Evolutionary conservation across 208 protist species (phyloP).

Genomic region (Leishmania gerbilli): DNA sequence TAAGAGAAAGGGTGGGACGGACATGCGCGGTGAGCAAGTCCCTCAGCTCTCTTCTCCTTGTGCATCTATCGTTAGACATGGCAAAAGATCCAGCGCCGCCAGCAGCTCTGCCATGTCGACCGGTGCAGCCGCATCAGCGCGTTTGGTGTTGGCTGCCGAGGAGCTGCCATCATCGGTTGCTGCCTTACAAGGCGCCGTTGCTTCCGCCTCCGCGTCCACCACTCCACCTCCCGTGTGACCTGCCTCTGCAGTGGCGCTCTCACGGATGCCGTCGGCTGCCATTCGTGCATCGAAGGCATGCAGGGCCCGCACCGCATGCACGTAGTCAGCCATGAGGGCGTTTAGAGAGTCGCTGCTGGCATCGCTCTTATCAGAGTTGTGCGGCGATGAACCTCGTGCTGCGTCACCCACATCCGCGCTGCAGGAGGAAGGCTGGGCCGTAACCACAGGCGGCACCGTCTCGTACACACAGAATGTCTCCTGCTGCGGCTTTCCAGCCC

Average conservation of each 20-base stretch:
- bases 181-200: conserved; percentile 1
- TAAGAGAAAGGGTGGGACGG: not conserved
- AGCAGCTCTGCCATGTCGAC: conserved; percentile 19
- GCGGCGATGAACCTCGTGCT: not conserved
- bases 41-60: not conserved
- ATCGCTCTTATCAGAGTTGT: not conserved
- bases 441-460: not conserved
- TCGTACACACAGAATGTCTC: conserved; percentile 19
- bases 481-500: conserved; percentile 47
- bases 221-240: not conserved
- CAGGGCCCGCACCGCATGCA: conserved; percentile 29
- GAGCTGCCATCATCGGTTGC: not conserved
- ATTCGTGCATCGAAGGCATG: conserved; percentile 2
- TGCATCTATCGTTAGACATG: conserved; percentile 7
- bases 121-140: not conserved
- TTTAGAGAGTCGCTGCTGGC: conserved; percentile 21
- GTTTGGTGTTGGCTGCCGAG: not conserved
- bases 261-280: not conserved
- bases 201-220: not conserved
- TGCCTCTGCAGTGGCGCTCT: not conserved
- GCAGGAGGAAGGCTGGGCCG: not conserved
- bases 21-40: not conserved
- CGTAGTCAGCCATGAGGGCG: conserved; percentile 45
- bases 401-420: not conserved
- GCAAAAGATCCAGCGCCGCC: conserved; percentile 21